Conservation (phyloP, 495 filamentous ascomycete genomes). For the Neurospora cerealis region DNA sequence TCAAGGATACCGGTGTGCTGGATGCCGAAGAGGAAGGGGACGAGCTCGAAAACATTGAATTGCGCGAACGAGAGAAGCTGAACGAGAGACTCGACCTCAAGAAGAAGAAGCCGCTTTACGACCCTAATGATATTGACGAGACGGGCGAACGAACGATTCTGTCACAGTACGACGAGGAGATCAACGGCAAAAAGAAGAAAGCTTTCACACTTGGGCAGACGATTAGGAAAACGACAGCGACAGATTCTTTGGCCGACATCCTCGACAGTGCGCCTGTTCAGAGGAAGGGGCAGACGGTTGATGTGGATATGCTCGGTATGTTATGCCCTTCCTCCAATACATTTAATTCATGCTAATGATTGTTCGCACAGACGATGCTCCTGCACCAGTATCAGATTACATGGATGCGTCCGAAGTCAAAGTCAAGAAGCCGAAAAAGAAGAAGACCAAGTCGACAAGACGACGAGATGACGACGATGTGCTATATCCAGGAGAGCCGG, state of each 20-base stretch:
- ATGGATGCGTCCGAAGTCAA: conserved; percentile 77
- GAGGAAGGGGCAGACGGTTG: conserved; percentile 59
- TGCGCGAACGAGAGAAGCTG: conserved; percentile 69
- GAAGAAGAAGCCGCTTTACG: conserved; percentile 85
- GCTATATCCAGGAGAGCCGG: conserved; percentile 39
- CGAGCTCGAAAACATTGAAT: conserved; percentile 74
- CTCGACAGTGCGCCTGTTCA: conserved; percentile 42
- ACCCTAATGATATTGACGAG: conserved; percentile 66
- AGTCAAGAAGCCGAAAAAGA: conserved; percentile 89
- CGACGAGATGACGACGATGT: conserved; percentile 74
- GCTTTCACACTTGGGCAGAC: conserved; percentile 73
- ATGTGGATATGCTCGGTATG: conserved; percentile 57
- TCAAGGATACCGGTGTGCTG: conserved; percentile 82
- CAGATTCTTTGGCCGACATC: conserved; percentile 48
- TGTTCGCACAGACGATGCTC: conserved; percentile 43
- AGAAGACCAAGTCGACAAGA: conserved; percentile 68
- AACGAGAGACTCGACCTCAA: conserved; percentile 72
- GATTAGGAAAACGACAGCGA: conserved; percentile 58
- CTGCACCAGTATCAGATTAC: conserved; percentile 66
- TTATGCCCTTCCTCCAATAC: neutral
- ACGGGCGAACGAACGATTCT: conserved; percentile 57
- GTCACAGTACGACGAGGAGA: conserved; percentile 90
- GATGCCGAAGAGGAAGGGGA: conserved; percentile 85
- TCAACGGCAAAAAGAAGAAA: conserved; percentile 84
- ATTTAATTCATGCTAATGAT: conserved; percentile 13